These are phyloP conservation scores for Grammothele lineata DNA, from an alignment of 768 basidiomycete genomes.

Conservation along the genomic window DNA sequence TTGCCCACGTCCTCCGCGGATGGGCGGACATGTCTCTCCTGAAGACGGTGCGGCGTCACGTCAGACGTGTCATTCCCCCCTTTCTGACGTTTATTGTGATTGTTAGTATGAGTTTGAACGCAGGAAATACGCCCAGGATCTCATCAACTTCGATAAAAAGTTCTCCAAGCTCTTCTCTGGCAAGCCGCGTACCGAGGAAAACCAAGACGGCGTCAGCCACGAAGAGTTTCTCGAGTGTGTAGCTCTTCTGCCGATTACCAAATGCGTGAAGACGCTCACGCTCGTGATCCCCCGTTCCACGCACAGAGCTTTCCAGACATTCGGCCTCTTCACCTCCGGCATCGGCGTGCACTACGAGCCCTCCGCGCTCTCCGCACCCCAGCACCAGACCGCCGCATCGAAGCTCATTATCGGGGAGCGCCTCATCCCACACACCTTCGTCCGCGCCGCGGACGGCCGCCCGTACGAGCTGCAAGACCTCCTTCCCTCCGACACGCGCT, in stretches of 20 bases:
- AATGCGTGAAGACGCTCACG: background rate
- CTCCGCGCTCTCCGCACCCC: slow-evolving; percentile 31
- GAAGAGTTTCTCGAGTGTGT: slow-evolving; percentile 43
- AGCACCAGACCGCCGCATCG: slow-evolving; percentile 33
- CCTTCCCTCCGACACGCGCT: slow-evolving; percentile 44
- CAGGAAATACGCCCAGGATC: slow-evolving; percentile 48
- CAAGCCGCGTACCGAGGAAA: slow-evolving; percentile 37
- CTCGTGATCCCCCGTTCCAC: background rate
- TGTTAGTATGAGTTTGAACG: slow-evolving; percentile 52
- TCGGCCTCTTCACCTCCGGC: slow-evolving; percentile 43
- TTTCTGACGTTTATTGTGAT: too few relatives aligned
- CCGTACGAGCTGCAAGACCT: slow-evolving; percentile 49
- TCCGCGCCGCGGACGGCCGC: slow-evolving; percentile 42
- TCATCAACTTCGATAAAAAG: slow-evolving; percentile 50
- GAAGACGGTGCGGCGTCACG: slow-evolving; percentile 42
- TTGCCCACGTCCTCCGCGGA: slow-evolving; percentile 43
- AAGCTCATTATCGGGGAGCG: slow-evolving; percentile 46
- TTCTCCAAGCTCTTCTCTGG: slow-evolving; percentile 51
- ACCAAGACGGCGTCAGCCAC: slow-evolving; percentile 43
- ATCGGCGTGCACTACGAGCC: slow-evolving; percentile 45
- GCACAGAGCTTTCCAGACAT: slow-evolving; percentile 39
- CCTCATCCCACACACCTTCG: slow-evolving; percentile 41
- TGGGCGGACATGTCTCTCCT: slow-evolving; percentile 43
- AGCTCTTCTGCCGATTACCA: background rate
- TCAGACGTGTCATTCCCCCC: too few relatives aligned